Evolutionary conservation across 192 early-diverging fungal species (phyloP), one percentile per base, ranked within the genome.

Genomic region (Linnemannia exigua): DNA sequence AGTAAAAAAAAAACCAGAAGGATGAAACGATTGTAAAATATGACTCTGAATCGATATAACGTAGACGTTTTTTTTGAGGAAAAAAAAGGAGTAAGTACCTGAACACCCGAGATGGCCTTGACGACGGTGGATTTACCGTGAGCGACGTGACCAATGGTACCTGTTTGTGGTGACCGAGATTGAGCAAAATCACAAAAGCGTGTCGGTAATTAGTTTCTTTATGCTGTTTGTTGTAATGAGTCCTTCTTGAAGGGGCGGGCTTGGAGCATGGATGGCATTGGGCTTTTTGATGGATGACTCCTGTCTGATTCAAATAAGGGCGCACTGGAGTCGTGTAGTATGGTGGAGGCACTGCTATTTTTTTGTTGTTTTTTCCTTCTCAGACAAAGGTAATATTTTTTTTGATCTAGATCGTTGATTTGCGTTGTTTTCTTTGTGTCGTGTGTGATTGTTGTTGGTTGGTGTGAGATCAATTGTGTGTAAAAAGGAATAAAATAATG

Each of bases 71-170:
- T 3, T 38, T 17, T 11, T n/a, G n/a, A n/a, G 46, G 47, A 28
- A 63, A 61, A 19, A 41, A 61, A 75, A 61, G 44, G 46, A 48
- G 72, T n/a, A 12, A 69, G 51, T 88, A 93, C 92, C 87, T 97
- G 96, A 31, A 99, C 98, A 75, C 97, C 97, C 46, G 98, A 99
- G 80, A 99, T 98, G 51, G 98, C 97, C 88, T 97, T 99, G 74
- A 99, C 98, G 28, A 99, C 96, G 28, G 98, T 99, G 28, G 97
- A 99, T 92, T 99, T 99, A 89, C 98, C 98, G 93, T 99, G 98
- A 41, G 98, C 98, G 80, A 99, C 98, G 90, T 99, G 98, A 58
- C 98, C 98, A 89, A 99, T 99, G 54, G 98, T 99, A 81, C 95
- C 96, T 97, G 87, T 31, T 58, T 50, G 48, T 44, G 48, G 47